Evolutionary conservation across 345 rosid genomes (phyloP).

Genomic region (Pistacia integerrima): DNA sequence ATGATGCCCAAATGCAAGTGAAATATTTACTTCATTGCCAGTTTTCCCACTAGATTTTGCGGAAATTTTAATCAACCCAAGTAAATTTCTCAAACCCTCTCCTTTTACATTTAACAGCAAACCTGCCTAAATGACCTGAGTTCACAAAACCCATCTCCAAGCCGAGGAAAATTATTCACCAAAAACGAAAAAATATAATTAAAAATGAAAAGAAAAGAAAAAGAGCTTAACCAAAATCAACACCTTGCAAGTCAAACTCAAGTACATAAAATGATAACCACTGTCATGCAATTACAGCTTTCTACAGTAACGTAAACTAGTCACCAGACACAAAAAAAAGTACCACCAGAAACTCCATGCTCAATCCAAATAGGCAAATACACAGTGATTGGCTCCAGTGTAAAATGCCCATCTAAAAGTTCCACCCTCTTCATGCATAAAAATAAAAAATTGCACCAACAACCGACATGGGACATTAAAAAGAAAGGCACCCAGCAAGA

Average conservation of each 20-base stretch:
- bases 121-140: background rate
- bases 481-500: background rate
- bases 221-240: background rate
- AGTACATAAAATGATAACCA: background rate
- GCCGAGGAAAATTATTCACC: background rate
- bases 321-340: background rate
- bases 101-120: background rate
- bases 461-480: background rate
- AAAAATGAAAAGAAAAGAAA: background rate
- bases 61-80: background rate
- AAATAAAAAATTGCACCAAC: background rate
- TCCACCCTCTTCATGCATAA: background rate
- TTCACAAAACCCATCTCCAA: background rate
- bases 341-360: background rate
- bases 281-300: background rate
- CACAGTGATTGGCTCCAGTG: background rate
- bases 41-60: background rate
- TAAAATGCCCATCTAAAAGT: conserved; percentile 1
- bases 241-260: background rate
- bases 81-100: background rate
- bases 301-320: background rate
- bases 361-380: background rate
- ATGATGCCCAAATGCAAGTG: background rate
- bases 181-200: background rate
- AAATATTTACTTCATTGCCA: background rate